Base-by-base conservation (phyloP, 176 grass and related monocot genomes). In the Neostapfia colusana region DNA sequence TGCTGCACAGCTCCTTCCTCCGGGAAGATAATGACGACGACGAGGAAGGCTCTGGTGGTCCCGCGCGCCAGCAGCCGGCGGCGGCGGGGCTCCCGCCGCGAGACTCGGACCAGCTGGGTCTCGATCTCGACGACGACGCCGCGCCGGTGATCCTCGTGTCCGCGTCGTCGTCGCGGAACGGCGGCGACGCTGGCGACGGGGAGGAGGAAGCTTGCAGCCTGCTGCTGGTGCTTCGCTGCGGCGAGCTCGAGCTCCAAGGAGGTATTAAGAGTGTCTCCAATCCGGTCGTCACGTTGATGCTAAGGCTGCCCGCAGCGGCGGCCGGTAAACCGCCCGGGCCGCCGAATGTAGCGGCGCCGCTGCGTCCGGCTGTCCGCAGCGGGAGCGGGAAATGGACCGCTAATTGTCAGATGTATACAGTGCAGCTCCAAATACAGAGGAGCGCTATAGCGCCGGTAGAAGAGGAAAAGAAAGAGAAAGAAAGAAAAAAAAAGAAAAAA, bases 1-100 rank as follows among this genome's bases (percentile, higher is more conserved):
- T 88, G 48, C 70, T 91, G 74, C 85, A 88, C 9, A 69, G 76
- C 44, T 51, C 73, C 70, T 88, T 88, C 15, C 66, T 90, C 51
- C 43, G 55, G 12, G 53, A 80, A 60, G 84, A 72, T 72, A 31
- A 31, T 31, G 2, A 31, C 31, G 2, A 31, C 31, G 63, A 51
- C 0, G 43, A 81, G 2, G 63, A 63, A 71, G 26, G 2, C 13
- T 81, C 40, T n/a, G n/a, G n/a, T 46, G 50, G 23, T 38, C 24
- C 79, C 12, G 31, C 38, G 31, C 67, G 50, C 71, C 56, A 63
- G 40, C 67, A n/a, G n/a, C 31, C 31, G 31, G 31, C 57, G 0
- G 25, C 51, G n/a, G 15, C 57, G n/a, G n/a, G n/a, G 51, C 50
- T 81, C 31, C 20, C 57, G 0, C 41, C 49, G 25, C 72, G 72